Percentiles rank a stretch among this genome's conserved stretches.
These are phyloP conservation scores for Fusarium camptoceras DNA, from an alignment of 2,329 filamentous ascomycete genomes.

Conservation along the genomic window DNA sequence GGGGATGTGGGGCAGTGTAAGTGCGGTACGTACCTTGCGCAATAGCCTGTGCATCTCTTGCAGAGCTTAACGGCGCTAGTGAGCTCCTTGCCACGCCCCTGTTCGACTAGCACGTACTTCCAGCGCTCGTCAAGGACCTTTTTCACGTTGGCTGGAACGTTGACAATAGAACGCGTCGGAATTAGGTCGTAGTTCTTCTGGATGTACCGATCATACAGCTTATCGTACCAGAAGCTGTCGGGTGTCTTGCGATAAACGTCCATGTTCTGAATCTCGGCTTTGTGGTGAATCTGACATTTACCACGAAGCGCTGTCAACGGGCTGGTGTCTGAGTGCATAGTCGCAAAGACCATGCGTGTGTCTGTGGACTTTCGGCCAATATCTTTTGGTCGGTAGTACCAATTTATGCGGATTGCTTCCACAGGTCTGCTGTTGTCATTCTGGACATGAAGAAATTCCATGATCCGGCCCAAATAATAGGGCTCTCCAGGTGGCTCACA, in stretches of 20 bases:
- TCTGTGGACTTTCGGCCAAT: conserved; percentile 93
- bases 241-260: conserved; percentile 86
- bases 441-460: conserved; percentile 92
- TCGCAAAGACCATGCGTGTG: conserved; percentile 90
- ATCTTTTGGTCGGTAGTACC: conserved; percentile 97
- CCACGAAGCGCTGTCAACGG: conserved; percentile 92
- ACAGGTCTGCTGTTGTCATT: conserved; percentile 79
- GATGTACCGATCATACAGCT: conserved; percentile 97
- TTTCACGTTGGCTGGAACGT: conserved; percentile 94
- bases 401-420: conserved; percentile 92
- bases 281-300: conserved; percentile 91
- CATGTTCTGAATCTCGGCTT: conserved; percentile 84
- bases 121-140: conserved; percentile 95
- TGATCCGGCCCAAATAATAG: conserved; percentile 96
- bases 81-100: conserved; percentile 92
- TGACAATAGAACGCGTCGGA: conserved; percentile 90
- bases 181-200: conserved; percentile 98
- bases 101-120: conserved; percentile 96
- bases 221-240: conserved; percentile 96
- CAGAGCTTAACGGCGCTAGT: conserved; percentile 96
- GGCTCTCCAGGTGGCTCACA: conserved; percentile 98
- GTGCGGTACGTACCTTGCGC: conserved; percentile 76
- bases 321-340: conserved; percentile 98
- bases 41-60: conserved; percentile 91
- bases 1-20: conserved; percentile 33